phyloP scores from a whole-genome alignment of 495 filamentous ascomycete species.

The Pyronema domesticum region DNA sequence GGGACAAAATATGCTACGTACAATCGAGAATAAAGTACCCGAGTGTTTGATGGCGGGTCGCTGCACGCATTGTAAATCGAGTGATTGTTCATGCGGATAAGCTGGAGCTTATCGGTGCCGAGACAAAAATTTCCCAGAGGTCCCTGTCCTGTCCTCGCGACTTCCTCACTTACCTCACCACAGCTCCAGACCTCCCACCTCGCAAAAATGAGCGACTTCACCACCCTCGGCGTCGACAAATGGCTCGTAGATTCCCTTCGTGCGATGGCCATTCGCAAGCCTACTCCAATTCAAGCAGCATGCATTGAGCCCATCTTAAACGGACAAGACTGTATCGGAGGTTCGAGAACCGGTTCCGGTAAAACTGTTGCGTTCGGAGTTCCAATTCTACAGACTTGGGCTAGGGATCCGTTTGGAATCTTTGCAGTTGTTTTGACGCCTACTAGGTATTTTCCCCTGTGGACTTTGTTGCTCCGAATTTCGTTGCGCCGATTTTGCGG shows the following conservation, averaged over 20 bases:
- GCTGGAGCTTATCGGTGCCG: too few species aligned
- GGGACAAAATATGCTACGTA: too few species aligned
- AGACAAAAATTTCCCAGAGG: too few species aligned
- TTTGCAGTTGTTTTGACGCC: slow-evolving; percentile 81
- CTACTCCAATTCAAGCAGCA: slow-evolving; percentile 78
- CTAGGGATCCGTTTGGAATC: slow-evolving; percentile 77
- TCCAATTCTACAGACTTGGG: slow-evolving; percentile 85
- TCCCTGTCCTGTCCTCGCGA: too few species aligned
- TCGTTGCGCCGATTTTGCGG: too few species aligned
- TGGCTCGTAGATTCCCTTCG: slow-evolving; percentile 78
- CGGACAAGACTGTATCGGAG: slow-evolving; percentile 72
- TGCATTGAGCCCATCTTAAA: slow-evolving; percentile 79
- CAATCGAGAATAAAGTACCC: too few species aligned
- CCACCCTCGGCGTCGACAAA: slow-evolving; percentile 53
- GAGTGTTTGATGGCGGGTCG: too few species aligned
- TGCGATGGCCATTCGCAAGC: slow-evolving; percentile 72
- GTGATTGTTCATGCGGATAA: too few species aligned
- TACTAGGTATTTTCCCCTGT: slow-evolving; percentile 40
- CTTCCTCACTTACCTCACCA: too few species aligned
- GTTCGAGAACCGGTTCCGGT: slow-evolving; percentile 87
- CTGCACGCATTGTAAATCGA: too few species aligned
- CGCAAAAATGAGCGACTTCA: slow-evolving; percentile 41
- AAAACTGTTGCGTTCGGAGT: slow-evolving; percentile 96
- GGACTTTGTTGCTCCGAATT: neutral
- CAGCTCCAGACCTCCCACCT: too few species aligned